phyloP scores from a whole-genome alignment of 768 basidiomycete genomes.

The Mycena maculata region DNA sequence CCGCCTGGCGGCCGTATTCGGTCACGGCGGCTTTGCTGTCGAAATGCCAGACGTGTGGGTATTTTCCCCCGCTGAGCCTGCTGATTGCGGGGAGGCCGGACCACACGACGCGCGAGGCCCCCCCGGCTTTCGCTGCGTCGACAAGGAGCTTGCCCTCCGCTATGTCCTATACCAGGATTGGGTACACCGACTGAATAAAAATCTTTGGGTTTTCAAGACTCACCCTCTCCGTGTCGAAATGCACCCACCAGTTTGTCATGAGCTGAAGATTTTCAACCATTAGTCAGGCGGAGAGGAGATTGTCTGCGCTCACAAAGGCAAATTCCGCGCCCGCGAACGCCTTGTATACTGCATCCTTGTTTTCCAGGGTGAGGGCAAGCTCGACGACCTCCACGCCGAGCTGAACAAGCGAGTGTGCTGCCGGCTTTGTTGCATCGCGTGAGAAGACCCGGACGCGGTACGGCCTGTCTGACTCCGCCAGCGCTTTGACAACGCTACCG shows the following conservation, averaged over 20 bases:
- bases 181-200: not conserved
- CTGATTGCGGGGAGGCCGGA: constrained; percentile 8
- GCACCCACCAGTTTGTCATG: constrained; percentile 24
- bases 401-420: not conserved
- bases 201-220: not conserved
- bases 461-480: constrained; percentile 17
- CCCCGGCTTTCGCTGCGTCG: constrained; percentile 23
- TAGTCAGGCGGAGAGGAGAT: no score
- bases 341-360: constrained; percentile 11
- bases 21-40: constrained; percentile 21
- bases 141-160: constrained; percentile 20
- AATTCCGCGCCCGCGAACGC: constrained; percentile 16
- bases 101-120: constrained; percentile 17
- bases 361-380: constrained; percentile 2
- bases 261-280: not conserved
- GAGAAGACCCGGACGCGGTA: constrained; percentile 20
- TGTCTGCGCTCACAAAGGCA: constrained; percentile 10
- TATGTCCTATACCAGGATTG: constrained; percentile 8
- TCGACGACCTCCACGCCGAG: constrained; percentile 4
- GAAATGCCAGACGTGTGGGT: constrained; percentile 6
- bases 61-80: constrained; percentile 15
- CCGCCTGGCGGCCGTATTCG: constrained; percentile 15
- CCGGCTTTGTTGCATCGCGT: constrained; percentile 15
- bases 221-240: constrained; percentile 10
- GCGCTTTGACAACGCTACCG: constrained; percentile 13